Base-by-base conservation (phyloP, 164 flowering plant genomes). In the Cinnamomum chago region DNA sequence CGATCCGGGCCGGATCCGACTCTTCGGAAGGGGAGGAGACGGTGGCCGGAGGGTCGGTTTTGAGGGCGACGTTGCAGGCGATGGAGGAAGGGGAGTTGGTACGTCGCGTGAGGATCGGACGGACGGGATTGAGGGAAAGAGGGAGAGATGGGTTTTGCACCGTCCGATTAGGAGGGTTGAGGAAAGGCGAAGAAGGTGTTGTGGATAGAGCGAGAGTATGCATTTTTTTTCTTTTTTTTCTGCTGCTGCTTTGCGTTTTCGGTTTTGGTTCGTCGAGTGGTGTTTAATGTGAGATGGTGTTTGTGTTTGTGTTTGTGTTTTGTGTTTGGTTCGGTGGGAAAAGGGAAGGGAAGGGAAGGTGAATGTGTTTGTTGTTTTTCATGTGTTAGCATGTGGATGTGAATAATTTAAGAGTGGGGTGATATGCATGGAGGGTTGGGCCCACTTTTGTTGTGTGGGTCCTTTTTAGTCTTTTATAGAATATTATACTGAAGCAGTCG, bases 1-100 rank as follows among this genome's bases (percentile, higher is more conserved):
- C 98, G 20, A 92, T 70, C 77, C 78, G 87, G 18, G 71, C 71
- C 25, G 18, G 25, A 10, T 1, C 62, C 65, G 33, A 40, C 24
- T 62, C 73, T n/a, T 62, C 78, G 24, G 67, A 58, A 3, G 65
- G 20, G 47, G 76, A 12, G 14, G 72, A 33, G 13, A 24, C 23
- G 9, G 76, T 17, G 47, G 73, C 40, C 22, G 67, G 23, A 3
- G 65, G 28, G 30, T 76, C 78, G 7, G 68, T 17, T 51, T 64
- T 70, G 22, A 76, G 24, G 18, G 78, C 78, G 25, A 76, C 73
- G 58, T 51, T 62, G 47, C 78, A 76, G 24, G 73, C 27, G 1
- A 70, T 64, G 69, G 71, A 35, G 3, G 25, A 14, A 23, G 25
- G 24, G 52, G 71, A 6, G 35, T 2, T 22, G 33, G 20, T 28